Evolutionary conservation across 257 asterid genomes (phyloP), one percentile per base, ranked within the genome.

Genomic region (Vinca minor): DNA sequence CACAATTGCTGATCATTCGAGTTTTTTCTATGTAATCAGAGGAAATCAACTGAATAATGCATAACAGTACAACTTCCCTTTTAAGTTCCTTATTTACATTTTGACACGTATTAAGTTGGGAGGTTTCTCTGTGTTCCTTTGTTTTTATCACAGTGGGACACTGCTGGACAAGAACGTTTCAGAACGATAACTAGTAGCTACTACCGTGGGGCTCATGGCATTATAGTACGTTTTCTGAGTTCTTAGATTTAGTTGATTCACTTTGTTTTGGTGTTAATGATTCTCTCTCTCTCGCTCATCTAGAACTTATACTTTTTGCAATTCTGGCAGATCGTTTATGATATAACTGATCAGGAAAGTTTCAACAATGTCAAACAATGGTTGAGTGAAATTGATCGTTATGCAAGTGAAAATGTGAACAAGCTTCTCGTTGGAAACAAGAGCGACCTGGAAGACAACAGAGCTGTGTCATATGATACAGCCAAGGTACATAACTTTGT

Each of bases 131-230:
- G 17, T 60, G 23, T 62, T 65, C 52, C 17, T 60, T 65, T 53
- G 49, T 32, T 52, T 34, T 35, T 64, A 74, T 75, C 77, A 14
- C 47, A 88, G 96, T 84, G 95, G 96, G 96, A 88, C 72, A 88
- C 96, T 48, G 96, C 96, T 49, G 95, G 96, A 62, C 96, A 86
- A 78, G 96, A 88, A 76, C 96, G 95, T 17, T 88, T 88, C 79
- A 76, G 96, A 73, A 88, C 96, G 18, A 88, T 86, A 59, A 88
- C 96, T 62, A 88, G 96, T 75, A 86, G 95, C 84, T 88, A 88
- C 77, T 88, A 88, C 77, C 92, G 95, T 20, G 96, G 96, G 69
- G 96, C 96, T 28, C 96, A 88, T 73, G 96, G 96, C 76, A 88
- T 88, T 58, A 88, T 88, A 64, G 96, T 88, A 73, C 60, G 87